A percentile compares a stretch with the other conserved stretches of the same genome.
Evolutionary conservation across 2,329 filamentous ascomycete genomes (phyloP).

Genomic region (Bipolaris victoriae): DNA sequence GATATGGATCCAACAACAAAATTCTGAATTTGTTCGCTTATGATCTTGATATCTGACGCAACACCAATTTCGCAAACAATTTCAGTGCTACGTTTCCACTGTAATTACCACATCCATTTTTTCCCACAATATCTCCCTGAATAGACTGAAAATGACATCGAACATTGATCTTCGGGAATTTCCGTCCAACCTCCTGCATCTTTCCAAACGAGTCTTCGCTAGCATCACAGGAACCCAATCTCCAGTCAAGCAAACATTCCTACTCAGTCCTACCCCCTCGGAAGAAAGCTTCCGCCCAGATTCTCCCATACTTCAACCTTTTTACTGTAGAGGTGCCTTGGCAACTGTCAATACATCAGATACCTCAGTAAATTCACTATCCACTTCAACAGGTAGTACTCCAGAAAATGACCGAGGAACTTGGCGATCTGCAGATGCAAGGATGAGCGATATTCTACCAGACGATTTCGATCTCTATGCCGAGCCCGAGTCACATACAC

Average conservation of each 20-base stretch:
- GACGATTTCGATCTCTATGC: not conserved
- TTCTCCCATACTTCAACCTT: slow-evolving; percentile 2
- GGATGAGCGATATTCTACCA: slow-evolving; percentile 9
- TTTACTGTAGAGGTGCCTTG: not conserved
- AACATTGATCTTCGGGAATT: not conserved
- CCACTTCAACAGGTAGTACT: not conserved
- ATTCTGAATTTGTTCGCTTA: too few species aligned
- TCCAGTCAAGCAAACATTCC: slow-evolving; percentile 5
- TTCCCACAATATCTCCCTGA: too few species aligned
- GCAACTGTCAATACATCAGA: not conserved
- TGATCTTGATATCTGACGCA: too few species aligned
- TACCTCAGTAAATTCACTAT: not conserved
- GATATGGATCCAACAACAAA: too few species aligned
- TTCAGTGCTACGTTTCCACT: not conserved
- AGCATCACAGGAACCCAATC: not conserved
- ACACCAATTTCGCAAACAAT: too few species aligned
- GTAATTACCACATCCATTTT: not conserved
- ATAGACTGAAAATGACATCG: not conserved
- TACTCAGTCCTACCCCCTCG: slow-evolving; percentile 7
- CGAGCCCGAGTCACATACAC: not conserved
- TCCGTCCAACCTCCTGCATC: not conserved
- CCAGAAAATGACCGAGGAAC: not conserved
- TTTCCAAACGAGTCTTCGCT: not conserved
- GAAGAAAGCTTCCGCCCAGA: not conserved
- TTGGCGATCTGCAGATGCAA: not conserved